Percentiles rank a stretch among this genome's conserved stretches.
phyloP scores from a whole-genome alignment of 1,139 yeast species.

The Saccharomyces hybrid region DNA sequence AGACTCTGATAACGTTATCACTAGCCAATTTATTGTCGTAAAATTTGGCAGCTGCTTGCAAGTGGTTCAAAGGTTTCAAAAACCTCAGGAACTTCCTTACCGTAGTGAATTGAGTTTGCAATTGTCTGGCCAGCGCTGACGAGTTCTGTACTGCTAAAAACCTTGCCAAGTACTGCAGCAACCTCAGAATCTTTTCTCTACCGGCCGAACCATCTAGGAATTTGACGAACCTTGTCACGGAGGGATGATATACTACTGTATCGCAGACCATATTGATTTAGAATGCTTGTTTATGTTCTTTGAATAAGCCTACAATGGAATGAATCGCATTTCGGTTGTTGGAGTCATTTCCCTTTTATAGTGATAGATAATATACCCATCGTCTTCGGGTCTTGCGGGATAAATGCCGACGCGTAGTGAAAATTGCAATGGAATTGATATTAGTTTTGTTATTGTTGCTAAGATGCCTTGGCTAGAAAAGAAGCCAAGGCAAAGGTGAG shows the following conservation, averaged over 20 bases:
- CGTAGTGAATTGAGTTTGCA: slow-evolving; percentile 46
- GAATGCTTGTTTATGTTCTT: background rate
- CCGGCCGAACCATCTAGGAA: slow-evolving; percentile 64
- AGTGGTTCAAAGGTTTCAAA: slow-evolving; percentile 72
- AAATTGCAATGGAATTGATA: background rate
- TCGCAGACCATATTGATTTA: slow-evolving; percentile 5
- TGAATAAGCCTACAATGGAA: background rate
- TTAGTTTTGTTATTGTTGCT: background rate
- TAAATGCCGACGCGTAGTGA: slow-evolving; percentile 1
- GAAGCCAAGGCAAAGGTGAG: background rate
- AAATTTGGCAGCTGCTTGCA: slow-evolving; percentile 61
- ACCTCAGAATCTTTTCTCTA: slow-evolving; percentile 53
- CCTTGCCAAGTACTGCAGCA: slow-evolving; percentile 74
- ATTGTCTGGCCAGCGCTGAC: slow-evolving; percentile 44
- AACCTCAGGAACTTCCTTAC: slow-evolving; percentile 80
- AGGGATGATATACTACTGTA: slow-evolving; percentile 46
- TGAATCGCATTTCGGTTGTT: background rate
- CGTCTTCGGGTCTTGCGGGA: background rate
- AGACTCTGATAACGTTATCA: slow-evolving; percentile 47
- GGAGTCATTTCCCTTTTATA: slow-evolving; percentile 1
- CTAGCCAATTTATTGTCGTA: slow-evolving; percentile 68
- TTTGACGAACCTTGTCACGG: slow-evolving; percentile 52
- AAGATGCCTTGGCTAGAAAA: background rate
- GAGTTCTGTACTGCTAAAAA: slow-evolving; percentile 62
- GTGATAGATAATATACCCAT: background rate